Evolutionary conservation across 371 early-diverging fungal species (phyloP).

Genomic region (Coemansia linderi): DNA sequence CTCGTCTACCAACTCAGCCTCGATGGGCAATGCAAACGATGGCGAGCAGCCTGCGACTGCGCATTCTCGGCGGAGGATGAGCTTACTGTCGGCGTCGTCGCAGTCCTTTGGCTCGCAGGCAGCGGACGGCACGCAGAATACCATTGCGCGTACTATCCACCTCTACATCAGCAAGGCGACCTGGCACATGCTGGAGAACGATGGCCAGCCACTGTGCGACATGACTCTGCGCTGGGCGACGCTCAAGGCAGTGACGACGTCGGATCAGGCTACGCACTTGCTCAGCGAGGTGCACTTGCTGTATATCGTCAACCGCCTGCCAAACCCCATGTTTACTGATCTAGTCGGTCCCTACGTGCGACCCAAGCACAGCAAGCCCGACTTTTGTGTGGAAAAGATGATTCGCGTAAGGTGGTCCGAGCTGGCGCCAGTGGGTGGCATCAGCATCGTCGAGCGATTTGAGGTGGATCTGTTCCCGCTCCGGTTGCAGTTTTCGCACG

Average conservation of each 20-base stretch:
- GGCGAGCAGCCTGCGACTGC: background rate
- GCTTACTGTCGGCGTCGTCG: conserved; percentile 7
- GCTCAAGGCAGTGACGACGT: conserved; percentile 48
- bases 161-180: conserved; percentile 52
- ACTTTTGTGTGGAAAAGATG: conserved; percentile 81
- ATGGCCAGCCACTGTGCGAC: conserved; percentile 53
- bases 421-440: conserved; percentile 83
- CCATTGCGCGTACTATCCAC: conserved; percentile 52
- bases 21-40: background rate
- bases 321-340: conserved; percentile 64
- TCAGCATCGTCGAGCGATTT: conserved; percentile 81
- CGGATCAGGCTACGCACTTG: conserved; percentile 57
- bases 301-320: conserved; percentile 65
- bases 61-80: conserved; percentile 5
- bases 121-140: conserved; percentile 22
- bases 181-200: conserved; percentile 56
- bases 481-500: conserved; percentile 77
- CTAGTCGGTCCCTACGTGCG: conserved; percentile 68
- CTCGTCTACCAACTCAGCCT: background rate
- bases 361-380: conserved; percentile 51
- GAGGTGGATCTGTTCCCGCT: conserved; percentile 81
- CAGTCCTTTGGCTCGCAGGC: conserved; percentile 14
- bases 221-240: conserved; percentile 49
- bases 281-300: conserved; percentile 74
- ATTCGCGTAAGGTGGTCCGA: conserved; percentile 74